phyloP scores from a whole-genome alignment of 306 rosid species.

The Prinsepia uniflora region DNA sequence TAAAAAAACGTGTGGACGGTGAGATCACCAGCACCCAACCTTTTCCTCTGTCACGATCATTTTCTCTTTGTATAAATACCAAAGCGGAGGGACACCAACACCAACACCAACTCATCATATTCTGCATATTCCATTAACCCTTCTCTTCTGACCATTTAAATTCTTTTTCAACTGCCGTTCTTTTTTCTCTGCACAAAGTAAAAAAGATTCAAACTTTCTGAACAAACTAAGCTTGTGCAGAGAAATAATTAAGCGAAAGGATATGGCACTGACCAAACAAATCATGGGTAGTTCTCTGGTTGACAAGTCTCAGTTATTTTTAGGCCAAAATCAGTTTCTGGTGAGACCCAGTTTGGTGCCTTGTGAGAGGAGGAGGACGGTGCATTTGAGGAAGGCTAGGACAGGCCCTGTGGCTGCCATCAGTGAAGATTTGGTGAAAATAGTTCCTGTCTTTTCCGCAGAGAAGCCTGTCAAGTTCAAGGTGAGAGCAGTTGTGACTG shows the following conservation, averaged over 20 bases:
- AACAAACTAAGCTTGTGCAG: not conserved
- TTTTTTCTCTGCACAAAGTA: not conserved
- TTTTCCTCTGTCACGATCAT: constrained; percentile 1
- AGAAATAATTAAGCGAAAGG: not conserved
- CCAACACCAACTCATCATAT: constrained; percentile 13
- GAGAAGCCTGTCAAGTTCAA: constrained; percentile 64
- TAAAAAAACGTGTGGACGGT: constrained; percentile 62
- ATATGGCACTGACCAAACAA: constrained; percentile 62
- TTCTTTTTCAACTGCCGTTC: not conserved
- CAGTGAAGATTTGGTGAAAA: constrained; percentile 65
- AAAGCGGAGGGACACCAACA: not conserved
- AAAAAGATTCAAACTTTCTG: not conserved
- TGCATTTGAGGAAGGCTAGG: constrained; percentile 37
- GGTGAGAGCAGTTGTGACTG: constrained; percentile 83
- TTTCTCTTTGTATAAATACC: not conserved
- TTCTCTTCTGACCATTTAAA: not conserved
- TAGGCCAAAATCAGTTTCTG: constrained; percentile 18
- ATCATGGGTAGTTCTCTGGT: constrained; percentile 41
- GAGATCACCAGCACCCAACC: constrained; percentile 21
- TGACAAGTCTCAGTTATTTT: constrained; percentile 40
- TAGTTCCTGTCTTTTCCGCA: constrained; percentile 17
- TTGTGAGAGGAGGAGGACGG: constrained; percentile 26
- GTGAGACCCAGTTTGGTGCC: constrained; percentile 38
- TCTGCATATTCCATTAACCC: not conserved
- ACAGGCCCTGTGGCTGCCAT: constrained; percentile 71